Evolutionary conservation across 768 basidiomycete species (phyloP).

Genomic region (Collybia sordida): DNA sequence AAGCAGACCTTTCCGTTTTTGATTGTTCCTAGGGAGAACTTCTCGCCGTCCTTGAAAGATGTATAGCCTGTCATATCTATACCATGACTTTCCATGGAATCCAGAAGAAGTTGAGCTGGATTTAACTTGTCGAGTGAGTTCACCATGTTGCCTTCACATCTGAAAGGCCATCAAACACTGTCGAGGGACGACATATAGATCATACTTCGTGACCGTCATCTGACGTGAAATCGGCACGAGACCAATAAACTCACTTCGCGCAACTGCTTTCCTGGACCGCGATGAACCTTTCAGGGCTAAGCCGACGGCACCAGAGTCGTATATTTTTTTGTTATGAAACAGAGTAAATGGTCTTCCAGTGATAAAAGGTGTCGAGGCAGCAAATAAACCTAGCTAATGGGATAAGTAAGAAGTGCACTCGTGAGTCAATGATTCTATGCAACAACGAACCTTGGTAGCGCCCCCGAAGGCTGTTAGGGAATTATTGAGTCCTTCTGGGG

Average conservation of each 20-base stretch:
- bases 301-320: conserved; percentile 70
- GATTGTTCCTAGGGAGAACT: conserved; percentile 54
- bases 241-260: conserved; percentile 34
- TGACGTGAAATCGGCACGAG: conserved; percentile 42
- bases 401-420: too few species aligned
- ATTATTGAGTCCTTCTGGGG: conserved; percentile 55
- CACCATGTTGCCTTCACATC: conserved; percentile 75
- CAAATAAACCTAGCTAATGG: conserved; percentile 61
- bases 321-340: conserved; percentile 53
- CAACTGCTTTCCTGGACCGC: not conserved
- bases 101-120: conserved; percentile 60
- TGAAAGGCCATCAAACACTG: conserved; percentile 19
- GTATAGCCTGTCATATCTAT: conserved; percentile 23
- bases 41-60: conserved; percentile 51
- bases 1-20: conserved; percentile 26
- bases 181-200: not conserved
- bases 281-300: conserved; percentile 40
- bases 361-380: conserved; percentile 76
- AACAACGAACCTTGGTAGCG: conserved; percentile 47
- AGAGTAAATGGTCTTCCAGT: conserved; percentile 76
- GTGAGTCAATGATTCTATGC: too few species aligned
- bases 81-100: conserved; percentile 43
- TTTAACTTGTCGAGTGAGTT: conserved; percentile 54
- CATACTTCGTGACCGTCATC: conserved; percentile 57
- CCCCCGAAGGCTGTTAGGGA: conserved; percentile 41